These are phyloP conservation scores for Tribonema minus DNA, from an alignment of 108 stramenopile species.

Conservation along the genomic window DNA sequence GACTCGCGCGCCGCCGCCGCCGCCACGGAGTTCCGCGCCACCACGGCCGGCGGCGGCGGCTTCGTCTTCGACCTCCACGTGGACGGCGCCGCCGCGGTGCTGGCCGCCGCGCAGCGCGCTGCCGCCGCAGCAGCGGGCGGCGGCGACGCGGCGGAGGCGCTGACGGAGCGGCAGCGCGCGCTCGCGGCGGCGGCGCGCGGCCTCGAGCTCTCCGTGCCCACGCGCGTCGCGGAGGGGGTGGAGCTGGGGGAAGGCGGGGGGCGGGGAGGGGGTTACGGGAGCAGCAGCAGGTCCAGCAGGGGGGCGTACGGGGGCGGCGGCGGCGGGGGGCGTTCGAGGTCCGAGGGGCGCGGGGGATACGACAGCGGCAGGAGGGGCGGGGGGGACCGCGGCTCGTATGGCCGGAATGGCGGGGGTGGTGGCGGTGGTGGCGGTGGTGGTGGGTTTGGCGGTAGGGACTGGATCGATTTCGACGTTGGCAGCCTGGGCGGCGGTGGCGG, in stretches of 20 bases:
- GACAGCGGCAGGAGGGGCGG: not conserved
- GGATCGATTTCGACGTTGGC: not conserved
- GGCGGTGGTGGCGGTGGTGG: not conserved
- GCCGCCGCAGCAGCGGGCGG: too few relatives aligned
- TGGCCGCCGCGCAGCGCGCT: too few relatives aligned
- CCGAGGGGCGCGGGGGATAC: not conserved
- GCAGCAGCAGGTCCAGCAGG: not conserved
- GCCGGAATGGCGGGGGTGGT: not conserved
- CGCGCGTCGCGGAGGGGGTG: not conserved
- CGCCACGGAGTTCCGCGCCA: too few relatives aligned
- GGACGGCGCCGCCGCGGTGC: too few relatives aligned
- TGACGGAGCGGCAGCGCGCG: too few relatives aligned
- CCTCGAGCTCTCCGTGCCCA: too few relatives aligned
- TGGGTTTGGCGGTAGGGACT: not conserved
- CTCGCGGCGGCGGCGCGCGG: too few relatives aligned
- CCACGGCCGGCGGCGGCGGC: too few relatives aligned
- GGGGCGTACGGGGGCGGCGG: not conserved
- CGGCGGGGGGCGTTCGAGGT: not conserved
- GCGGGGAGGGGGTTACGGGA: not conserved
- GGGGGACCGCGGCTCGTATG: not conserved
- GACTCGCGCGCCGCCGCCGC: too few relatives aligned
- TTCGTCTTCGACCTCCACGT: too few relatives aligned
- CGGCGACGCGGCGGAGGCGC: too few relatives aligned
- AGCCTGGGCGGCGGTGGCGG: not conserved
- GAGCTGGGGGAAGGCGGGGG: not conserved